Evolutionary conservation across 2,329 filamentous ascomycete genomes (phyloP), one percentile per base, ranked within the genome.

Genomic region (Septoria petroselini): DNA sequence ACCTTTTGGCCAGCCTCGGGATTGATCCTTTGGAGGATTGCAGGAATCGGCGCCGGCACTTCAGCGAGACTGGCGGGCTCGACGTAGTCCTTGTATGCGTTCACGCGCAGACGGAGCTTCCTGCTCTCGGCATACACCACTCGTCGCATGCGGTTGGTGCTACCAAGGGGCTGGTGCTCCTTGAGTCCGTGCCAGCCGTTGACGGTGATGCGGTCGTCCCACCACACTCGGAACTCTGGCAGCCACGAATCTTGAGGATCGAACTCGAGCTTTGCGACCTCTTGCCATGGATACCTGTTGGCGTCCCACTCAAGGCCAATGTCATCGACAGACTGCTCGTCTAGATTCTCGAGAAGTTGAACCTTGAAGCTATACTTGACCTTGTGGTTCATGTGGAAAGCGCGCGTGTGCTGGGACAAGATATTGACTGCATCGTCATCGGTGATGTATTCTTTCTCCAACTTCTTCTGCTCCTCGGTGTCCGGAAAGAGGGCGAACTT

Each of bases 81-180:
- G 17, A 71, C 54, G 53, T 71, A 70, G 41, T 68, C 64, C 56
- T 65, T 68, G 50, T 69, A 65, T 30, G 67, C 70, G 58, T 72
- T 72, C 1, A 71, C 64, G 29, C 63, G 62, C 42, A 70, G 46
- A 34, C 70, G 61, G 48, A 72, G 54, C 62, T 70, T 70, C 59
- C 69, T 65, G 37, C 61, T 66, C 62, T 71, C 69, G 0, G 69
- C 68, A 57, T 73, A 72, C 15, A 72, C 69, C 0, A 71, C 69
- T 42, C 66, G 62, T 5, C 69, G 58, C 69, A 71, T 70, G 12
- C 69, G 50, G 52, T 71, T 71, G 29, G 68, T 70, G 52, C 64
- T 68, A 1, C 70, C 69, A 1, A 71, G 62, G 3, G 68, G 69
- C 58, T 68, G 67, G 53, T 71, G 67, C 40, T 58, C 58, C 55